Conservation (phyloP, 208 protist species). For the Trichomonas gallinae region DNA sequence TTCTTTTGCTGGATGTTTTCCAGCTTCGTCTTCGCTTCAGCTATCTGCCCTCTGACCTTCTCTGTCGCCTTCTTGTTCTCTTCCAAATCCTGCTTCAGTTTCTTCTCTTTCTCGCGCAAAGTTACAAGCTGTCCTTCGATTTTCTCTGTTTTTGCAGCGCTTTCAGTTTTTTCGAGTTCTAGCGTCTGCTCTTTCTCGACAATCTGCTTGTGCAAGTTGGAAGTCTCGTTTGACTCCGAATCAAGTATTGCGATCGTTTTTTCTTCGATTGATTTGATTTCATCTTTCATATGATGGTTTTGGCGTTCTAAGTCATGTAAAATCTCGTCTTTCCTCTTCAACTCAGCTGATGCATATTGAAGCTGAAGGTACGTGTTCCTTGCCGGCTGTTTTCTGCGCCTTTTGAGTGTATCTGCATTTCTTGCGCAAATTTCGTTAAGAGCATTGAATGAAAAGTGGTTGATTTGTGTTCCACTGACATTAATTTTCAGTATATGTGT, state of each 20-base stretch:
- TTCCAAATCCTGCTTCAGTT: background rate
- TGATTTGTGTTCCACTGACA: conserved; percentile 16
- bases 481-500: background rate
- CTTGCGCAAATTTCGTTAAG: background rate
- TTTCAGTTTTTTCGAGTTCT: background rate
- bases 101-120: background rate
- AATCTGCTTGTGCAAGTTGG: background rate
- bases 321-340: background rate
- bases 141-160: background rate
- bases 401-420: background rate
- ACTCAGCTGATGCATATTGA: background rate
- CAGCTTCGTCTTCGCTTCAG: background rate
- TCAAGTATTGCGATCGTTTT: background rate
- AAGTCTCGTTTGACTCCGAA: background rate
- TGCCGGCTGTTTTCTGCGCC: background rate
- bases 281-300: background rate
- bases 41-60: background rate
- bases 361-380: background rate
- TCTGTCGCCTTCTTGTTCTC: background rate
- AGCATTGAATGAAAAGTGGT: background rate
- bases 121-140: background rate
- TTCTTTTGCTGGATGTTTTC: background rate
- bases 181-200: background rate
- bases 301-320: background rate
- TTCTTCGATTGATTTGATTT: background rate